Conservation (phyloP, 106 monocot species). For the Triglochin maritima region DNA sequence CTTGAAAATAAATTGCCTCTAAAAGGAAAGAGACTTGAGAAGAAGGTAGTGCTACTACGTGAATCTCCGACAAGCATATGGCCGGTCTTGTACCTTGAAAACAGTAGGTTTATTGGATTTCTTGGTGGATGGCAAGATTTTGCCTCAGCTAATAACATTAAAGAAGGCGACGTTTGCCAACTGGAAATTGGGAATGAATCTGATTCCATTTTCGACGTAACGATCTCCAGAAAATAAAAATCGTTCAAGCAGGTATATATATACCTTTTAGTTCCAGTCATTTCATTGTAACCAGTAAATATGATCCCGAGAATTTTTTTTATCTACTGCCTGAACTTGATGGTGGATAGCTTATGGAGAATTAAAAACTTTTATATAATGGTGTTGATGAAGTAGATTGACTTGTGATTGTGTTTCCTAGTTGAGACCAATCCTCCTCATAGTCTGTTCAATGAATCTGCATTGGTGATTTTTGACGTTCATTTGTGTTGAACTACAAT, state of each 20-base stretch:
- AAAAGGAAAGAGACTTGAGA: slow-evolving; percentile 4
- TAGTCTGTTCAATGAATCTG: too few relatives aligned
- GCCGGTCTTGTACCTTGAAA: slow-evolving; percentile 32
- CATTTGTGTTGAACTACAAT: too few relatives aligned
- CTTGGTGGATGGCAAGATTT: slow-evolving; percentile 34
- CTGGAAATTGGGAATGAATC: slow-evolving; percentile 8
- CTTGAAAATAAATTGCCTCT: slow-evolving; percentile 12
- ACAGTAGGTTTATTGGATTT: slow-evolving; percentile 19
- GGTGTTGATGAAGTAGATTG: too few relatives aligned
- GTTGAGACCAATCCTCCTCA: too few relatives aligned
- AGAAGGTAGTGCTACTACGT: slow-evolving; percentile 21
- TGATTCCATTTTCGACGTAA: slow-evolving; percentile 9
- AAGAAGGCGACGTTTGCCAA: slow-evolving; percentile 26
- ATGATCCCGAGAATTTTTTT: too few relatives aligned
- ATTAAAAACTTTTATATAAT: too few relatives aligned
- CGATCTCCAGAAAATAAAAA: slow-evolving; percentile 7
- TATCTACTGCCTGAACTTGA: too few relatives aligned
- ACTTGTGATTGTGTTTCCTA: too few relatives aligned
- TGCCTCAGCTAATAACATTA: slow-evolving; percentile 13
- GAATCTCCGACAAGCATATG: slow-evolving; percentile 18
- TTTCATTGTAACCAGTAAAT: neutral
- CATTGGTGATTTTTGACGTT: too few relatives aligned
- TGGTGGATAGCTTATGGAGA: too few relatives aligned
- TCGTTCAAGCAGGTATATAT: neutral
- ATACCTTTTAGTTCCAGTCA: neutral